Percentiles rank a stretch among this genome's conserved stretches.
Conservation (phyloP, 176 grass and related monocot species). For the Oryza australiensis region DNA sequence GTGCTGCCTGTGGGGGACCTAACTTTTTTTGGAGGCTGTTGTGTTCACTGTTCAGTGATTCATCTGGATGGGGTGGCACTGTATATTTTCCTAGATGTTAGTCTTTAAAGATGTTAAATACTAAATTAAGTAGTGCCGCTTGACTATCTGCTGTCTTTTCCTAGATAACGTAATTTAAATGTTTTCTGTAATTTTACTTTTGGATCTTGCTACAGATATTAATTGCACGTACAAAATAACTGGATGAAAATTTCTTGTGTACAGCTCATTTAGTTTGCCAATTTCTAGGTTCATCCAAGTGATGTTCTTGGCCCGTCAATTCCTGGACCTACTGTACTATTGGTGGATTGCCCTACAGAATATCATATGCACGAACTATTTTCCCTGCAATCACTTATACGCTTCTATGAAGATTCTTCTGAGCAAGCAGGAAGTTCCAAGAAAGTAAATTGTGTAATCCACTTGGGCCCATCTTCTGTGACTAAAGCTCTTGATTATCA, state of each 20-base stretch:
- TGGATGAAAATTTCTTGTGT: slow-evolving; percentile 15
- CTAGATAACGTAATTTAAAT: not conserved
- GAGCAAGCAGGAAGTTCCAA: slow-evolving; percentile 44
- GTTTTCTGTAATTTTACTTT: not conserved
- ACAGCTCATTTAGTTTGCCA: slow-evolving; percentile 31
- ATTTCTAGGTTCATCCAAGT: slow-evolving; percentile 76
- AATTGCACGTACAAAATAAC: not conserved
- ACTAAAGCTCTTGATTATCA: slow-evolving; percentile 69
- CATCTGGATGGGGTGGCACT: not conserved
- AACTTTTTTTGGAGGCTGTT: not conserved
- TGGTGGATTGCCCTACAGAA: slow-evolving; percentile 85
- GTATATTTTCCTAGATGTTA: not conserved
- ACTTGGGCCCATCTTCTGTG: slow-evolving; percentile 82
- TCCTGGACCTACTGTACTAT: slow-evolving; percentile 72
- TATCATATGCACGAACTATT: slow-evolving; percentile 69
- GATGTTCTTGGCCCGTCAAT: slow-evolving; percentile 78
- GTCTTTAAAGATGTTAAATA: not conserved
- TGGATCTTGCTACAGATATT: not conserved
- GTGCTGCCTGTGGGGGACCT: not conserved
- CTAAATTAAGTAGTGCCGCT: not conserved
- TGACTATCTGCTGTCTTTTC: not conserved
- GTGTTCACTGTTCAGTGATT: not conserved
- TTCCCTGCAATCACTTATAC: slow-evolving; percentile 55
- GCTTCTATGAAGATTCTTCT: slow-evolving; percentile 59
- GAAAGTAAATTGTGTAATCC: slow-evolving; percentile 96